These are phyloP conservation scores for Pugionium dolabratum DNA, from an alignment of 345 rosid genomes.

Conservation along the genomic window DNA sequence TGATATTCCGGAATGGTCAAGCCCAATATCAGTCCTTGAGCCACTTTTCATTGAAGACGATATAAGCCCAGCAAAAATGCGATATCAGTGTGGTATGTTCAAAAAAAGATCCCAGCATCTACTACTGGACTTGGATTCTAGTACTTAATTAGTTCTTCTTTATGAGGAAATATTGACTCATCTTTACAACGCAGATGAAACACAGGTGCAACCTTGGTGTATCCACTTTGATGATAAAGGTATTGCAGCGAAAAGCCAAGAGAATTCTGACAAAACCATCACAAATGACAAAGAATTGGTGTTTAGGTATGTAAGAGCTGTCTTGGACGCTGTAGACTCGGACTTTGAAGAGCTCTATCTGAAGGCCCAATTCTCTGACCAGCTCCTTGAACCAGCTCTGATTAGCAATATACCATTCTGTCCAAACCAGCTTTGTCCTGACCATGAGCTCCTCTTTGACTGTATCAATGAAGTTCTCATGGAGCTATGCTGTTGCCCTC, in stretches of 20 bases:
- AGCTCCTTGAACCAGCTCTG: conserved; percentile 66
- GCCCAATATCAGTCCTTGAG: conserved; percentile 95
- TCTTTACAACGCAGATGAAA: conserved; percentile 53
- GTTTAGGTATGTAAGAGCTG: conserved; percentile 54
- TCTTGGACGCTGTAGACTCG: conserved; percentile 55
- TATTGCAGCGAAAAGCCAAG: conserved; percentile 26
- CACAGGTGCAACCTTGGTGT: conserved; percentile 52
- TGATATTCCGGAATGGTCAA: conserved; percentile 64
- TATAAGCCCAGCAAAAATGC: conserved; percentile 58
- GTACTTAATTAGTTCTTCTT: conserved; percentile 8
- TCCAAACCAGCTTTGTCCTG: conserved; percentile 58
- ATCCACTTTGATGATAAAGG: conserved; percentile 69
- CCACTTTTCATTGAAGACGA: conserved; percentile 66
- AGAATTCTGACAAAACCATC: conserved; percentile 39
- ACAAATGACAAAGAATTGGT: conserved; percentile 53
- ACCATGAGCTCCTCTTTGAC: conserved; percentile 71
- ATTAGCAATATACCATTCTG: conserved; percentile 57
- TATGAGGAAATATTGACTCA: conserved; percentile 37
- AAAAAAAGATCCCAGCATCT: not conserved
- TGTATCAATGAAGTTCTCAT: conserved; percentile 73
- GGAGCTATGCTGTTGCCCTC: conserved; percentile 66
- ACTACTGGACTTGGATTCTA: conserved; percentile 15
- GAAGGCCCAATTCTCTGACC: conserved; percentile 64
- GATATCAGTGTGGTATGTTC: conserved; percentile 58
- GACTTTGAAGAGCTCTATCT: conserved; percentile 69